phyloP scores from a whole-genome alignment of 805 yeast species.

The Kodamaea sagamina region DNA sequence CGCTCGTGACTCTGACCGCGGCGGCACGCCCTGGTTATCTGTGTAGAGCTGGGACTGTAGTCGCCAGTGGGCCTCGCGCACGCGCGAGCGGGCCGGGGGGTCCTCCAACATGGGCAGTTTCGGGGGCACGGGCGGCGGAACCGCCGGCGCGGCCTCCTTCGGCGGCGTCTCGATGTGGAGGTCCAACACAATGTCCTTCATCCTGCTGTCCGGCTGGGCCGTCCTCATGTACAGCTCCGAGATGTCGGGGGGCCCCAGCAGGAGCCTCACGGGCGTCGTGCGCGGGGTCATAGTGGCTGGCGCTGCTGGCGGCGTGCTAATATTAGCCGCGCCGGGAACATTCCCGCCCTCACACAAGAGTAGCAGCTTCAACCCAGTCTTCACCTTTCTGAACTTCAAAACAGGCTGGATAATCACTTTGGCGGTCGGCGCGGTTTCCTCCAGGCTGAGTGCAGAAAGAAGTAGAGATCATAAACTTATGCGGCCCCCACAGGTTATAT shows the following conservation, averaged over 20 bases:
- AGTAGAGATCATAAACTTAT: no score
- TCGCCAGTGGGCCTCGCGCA: neutral
- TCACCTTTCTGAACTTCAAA: slow-evolving; percentile 3
- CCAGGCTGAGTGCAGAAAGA: no score
- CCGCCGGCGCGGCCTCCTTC: neutral
- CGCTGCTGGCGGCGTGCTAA: neutral
- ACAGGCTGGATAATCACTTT: slow-evolving; percentile 3
- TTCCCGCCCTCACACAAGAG: neutral
- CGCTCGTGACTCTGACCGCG: slow-evolving; percentile 6
- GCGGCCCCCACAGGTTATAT: slow-evolving; percentile 1
- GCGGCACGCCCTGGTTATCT: slow-evolving; percentile 5
- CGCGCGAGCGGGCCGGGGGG: neutral
- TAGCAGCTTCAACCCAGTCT: slow-evolving; percentile 4
- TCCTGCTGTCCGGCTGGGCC: neutral
- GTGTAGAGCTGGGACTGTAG: neutral
- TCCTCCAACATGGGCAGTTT: slow-evolving; percentile 7
- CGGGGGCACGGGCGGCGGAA: slow-evolving; percentile 8
- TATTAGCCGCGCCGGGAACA: neutral
- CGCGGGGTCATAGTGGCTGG: neutral
- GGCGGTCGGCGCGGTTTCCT: no score
- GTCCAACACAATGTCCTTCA: slow-evolving; percentile 5
- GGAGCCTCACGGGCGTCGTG: neutral
- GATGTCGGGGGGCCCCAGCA: slow-evolving; percentile 2
- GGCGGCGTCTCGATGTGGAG: slow-evolving; percentile 4
- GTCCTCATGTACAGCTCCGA: slow-evolving; percentile 6